Evolutionary conservation across 2,329 filamentous ascomycete genomes (phyloP).

Genomic region (Elsinoe australis): DNA sequence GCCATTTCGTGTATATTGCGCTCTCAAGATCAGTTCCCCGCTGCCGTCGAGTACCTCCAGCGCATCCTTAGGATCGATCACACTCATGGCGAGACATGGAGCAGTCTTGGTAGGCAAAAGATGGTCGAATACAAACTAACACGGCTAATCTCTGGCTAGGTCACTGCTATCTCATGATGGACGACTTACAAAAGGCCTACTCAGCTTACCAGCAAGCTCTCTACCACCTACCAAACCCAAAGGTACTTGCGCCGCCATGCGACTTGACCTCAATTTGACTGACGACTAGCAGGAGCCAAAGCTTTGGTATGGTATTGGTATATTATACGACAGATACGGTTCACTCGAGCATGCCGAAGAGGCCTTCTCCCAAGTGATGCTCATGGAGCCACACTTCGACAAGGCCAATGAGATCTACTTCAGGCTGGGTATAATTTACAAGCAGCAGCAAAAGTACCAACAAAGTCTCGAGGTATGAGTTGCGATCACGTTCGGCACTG

Average conservation of each 20-base stretch:
- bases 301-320: slow-evolving; percentile 97
- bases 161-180: slow-evolving; percentile 99
- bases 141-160: slow-evolving; percentile 44
- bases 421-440: slow-evolving; percentile 97
- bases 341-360: slow-evolving; percentile 96
- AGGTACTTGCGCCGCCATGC: slow-evolving; percentile 50
- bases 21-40: slow-evolving; percentile 85
- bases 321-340: slow-evolving; percentile 92
- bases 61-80: slow-evolving; percentile 83
- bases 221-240: slow-evolving; percentile 86
- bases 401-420: slow-evolving; percentile 99
- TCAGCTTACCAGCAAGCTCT: slow-evolving; percentile 92
- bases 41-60: slow-evolving; percentile 87
- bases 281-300: slow-evolving; percentile 67
- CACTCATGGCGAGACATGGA: slow-evolving; percentile 92
- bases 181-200: slow-evolving; percentile 93
- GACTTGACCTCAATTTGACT: neutral
- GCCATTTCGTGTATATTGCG: slow-evolving; percentile 87
- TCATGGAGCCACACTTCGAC: slow-evolving; percentile 94
- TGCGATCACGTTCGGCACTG: slow-evolving; percentile 17
- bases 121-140: neutral
- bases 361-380: slow-evolving; percentile 97
- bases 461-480: slow-evolving; percentile 75
- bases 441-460: slow-evolving; percentile 89
- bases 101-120: slow-evolving; percentile 69